Conservation (phyloP, 495 filamentous ascomycete genomes). For the Penicillium parvum region DNA sequence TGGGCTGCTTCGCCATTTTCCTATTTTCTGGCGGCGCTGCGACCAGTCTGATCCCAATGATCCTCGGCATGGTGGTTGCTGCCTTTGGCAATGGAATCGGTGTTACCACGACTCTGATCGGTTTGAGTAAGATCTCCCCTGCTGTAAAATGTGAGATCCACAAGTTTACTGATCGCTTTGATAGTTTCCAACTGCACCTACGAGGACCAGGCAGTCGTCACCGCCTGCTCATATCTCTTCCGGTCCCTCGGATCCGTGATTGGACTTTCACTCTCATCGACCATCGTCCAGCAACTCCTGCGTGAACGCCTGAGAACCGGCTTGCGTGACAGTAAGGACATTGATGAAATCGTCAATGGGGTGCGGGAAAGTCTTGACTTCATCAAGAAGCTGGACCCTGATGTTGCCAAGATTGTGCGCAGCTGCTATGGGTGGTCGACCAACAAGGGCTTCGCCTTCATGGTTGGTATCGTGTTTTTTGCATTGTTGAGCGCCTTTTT, state of each 20-base stretch:
- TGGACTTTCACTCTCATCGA: slow-evolving; percentile 66
- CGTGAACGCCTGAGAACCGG: slow-evolving; percentile 50
- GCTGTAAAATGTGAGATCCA: neutral
- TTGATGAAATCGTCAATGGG: slow-evolving; percentile 63
- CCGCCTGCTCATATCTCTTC: slow-evolving; percentile 85
- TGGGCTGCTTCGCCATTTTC: slow-evolving; percentile 53
- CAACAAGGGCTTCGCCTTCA: slow-evolving; percentile 44
- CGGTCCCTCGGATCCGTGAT: slow-evolving; percentile 75
- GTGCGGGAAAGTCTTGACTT: slow-evolving; percentile 72
- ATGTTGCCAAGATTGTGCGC: slow-evolving; percentile 56
- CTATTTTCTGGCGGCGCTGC: slow-evolving; percentile 54
- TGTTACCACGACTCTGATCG: slow-evolving; percentile 67
- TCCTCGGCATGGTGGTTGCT: slow-evolving; percentile 51
- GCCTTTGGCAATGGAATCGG: slow-evolving; percentile 63
- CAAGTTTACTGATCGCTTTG: slow-evolving; percentile 7
- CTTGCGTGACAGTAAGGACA: slow-evolving; percentile 55
- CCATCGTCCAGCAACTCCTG: slow-evolving; percentile 68
- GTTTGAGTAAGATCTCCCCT: slow-evolving; percentile 43
- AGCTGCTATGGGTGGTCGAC: slow-evolving; percentile 60
- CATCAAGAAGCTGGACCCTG: slow-evolving; percentile 63
- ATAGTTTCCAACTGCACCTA: slow-evolving; percentile 63
- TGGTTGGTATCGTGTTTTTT: slow-evolving; percentile 41
- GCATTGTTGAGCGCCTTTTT: slow-evolving; percentile 44
- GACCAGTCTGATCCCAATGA: slow-evolving; percentile 44
- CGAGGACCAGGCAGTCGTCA: slow-evolving; percentile 72